Evolutionary conservation across 257 asterid species (phyloP).

Genomic region (Eucommia ulmoides): DNA sequence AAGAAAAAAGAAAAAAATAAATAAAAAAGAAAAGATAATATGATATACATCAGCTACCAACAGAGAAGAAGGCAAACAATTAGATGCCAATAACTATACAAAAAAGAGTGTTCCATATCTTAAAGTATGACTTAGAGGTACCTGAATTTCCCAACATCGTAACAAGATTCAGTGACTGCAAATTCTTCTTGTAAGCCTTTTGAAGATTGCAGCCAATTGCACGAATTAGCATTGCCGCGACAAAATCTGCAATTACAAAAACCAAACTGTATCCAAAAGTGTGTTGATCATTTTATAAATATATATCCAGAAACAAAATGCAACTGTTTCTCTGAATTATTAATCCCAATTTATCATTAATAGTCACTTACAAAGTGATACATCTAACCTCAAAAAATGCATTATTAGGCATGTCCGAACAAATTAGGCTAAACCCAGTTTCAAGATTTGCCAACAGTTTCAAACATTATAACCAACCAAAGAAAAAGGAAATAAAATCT

Average conservation of each 20-base stretch:
- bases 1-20: too few relatives aligned
- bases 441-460: not conserved
- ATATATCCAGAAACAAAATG: not conserved
- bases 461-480: conserved; percentile 2
- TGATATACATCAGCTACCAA: conserved; percentile 6
- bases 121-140: conserved; percentile 7
- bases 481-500: not conserved
- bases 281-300: too few relatives aligned
- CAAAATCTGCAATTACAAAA: conserved; percentile 81
- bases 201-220: conserved; percentile 60
- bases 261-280: conserved; percentile 82
- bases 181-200: conserved; percentile 32
- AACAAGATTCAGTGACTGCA: conserved; percentile 49
- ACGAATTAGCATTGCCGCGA: conserved; percentile 73
- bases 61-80: not conserved
- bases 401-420: not conserved
- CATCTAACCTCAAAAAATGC: not conserved
- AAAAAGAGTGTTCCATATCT: not conserved
- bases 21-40: too few relatives aligned
- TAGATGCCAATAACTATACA: too few relatives aligned
- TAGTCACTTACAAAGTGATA: too few relatives aligned
- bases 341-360: not conserved
- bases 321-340: not conserved
- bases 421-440: not conserved
- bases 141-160: conserved; percentile 33